Evolutionary conservation across 108 stramenopile genomes (phyloP), one percentile per base, ranked within the genome.

Genomic region (Fragilariopsis cylindrus): DNA sequence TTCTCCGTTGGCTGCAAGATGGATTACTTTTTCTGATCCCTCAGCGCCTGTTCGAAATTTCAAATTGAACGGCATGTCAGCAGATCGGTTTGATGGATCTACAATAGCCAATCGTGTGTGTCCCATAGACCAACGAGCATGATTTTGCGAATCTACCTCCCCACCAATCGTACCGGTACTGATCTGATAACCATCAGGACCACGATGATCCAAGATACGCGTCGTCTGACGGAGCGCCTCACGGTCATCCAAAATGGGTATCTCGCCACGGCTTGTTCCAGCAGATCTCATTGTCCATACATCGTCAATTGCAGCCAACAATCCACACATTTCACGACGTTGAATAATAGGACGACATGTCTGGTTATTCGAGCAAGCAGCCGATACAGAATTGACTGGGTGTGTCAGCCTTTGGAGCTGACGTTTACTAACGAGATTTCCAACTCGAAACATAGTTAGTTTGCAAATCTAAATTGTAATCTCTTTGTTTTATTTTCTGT

Each of bases 31-130:
- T 21, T 79, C 67, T 12, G 62, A 41, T 40, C 57, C 71, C 18
- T 74, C 76, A 16, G 62, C 16, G 18, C 46, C 69, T 2, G 73
- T 57, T 49, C 66, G 57, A 69, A 90, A 86, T n/a, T 62, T 68
- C 52, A 90, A 60, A 16, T 79, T 66, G 71, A 88, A 88, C 4
- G 89, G 89, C 87, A 90, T 90, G 74, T 88, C 85, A 13, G 90
- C 90, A 21, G 55, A 57, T 3, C 81, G 79, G 56, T 75, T 78
- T 65, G 73, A 64, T 1, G 90, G 90, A 77, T 88, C 87, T 42
- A 90, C 90, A 70, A 90, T 90, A 49, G 90, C 87, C 48, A 90
- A 75, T 49, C 90, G 85, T 15, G 81, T 82, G 74, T 90, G 90
- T 7, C 90, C 82, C 82, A 82, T 82, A 48, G 74, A 65, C 82